Base-by-base conservation (phyloP, 495 filamentous ascomycete species). In the Mycothermus thermophilus region DNA sequence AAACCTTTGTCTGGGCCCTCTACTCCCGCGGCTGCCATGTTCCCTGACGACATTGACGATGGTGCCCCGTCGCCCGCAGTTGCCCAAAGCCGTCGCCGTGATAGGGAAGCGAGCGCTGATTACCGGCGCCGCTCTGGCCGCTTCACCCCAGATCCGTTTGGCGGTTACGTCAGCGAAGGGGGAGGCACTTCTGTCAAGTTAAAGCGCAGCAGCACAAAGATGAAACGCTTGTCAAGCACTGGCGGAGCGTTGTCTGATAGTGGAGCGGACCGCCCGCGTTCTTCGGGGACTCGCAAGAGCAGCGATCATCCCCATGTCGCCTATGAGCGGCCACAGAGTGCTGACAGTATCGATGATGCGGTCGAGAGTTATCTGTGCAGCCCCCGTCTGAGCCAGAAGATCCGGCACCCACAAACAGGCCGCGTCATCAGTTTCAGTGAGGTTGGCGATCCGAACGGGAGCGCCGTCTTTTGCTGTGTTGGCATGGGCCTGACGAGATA, bases 401-500 rank as follows among this genome's bases (percentile, higher is more conserved):
- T 95, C 28, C 64, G 64, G 18, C 80, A 93, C 58, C 85, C 88
- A 1, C 75, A 79, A 24, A 87, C 81, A 2, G 83, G 85, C 7
- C 79, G 90, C 23, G 68, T 78, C 15, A 93, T 99, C 43, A 88
- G 82, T 13, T 99, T 94, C 56, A 94, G 88, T 0, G 92, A 99
- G 58, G 90, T 99, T 13, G 90, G 90, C 14, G 84, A 96, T 48
- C 81, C 86, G 0, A 74, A 83, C 32, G 90, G 90, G 8, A 86
- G 79, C 50, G 88, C 86, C 6, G 83, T 99, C 15, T 83, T 99
- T 28, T 88, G 86, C 55, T 99, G 92, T 53, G 83, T 99, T 8
- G 90, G 90, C 19, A 99, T 99, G 90, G 90, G 90, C 1, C 54
- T 99, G 37, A 99, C 90, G 5, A 75, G 90, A 52, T 96, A 93